Evolutionary conservation across 2,329 filamentous ascomycete genomes (phyloP), one percentile per base, ranked within the genome.

Genomic region (Xylaria sp.): DNA sequence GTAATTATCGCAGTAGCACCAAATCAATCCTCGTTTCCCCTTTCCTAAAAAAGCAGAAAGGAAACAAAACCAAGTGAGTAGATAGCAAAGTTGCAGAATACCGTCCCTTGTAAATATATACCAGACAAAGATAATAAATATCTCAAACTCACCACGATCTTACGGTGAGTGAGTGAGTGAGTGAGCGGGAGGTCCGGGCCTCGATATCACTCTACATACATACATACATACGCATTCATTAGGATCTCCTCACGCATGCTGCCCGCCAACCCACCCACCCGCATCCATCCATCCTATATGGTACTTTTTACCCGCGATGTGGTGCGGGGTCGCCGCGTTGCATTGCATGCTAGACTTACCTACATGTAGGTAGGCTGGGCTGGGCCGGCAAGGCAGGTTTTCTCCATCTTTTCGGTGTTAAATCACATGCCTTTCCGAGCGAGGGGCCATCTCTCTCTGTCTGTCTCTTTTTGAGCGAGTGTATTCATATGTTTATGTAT

Each of bases 291-390:
- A 63, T 31, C n/a, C 61, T 10, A 62, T 37, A 25, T 25, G 23
- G 23, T n/a, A 37, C 28, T 66, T 41, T 63, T 58, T 66, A 66
- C 41, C 58, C 51, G 25, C 58, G 46, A 60, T 57, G 46, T 23
- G 18, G 63, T 69, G 66, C 66, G 66, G 66, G 66, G 66, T 69
- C 57, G 52, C 4, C 13, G 66, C 63, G 64, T 50, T 66, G 66
- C 66, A 69, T 62, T 62, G 51, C 57, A 61, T 44, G 56, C 62
- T 41, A 59, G 15, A 18, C 41, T 18, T 18, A 46, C 39, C 12
- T 46, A 46, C 12, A 44, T 5, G 39, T 44, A 44, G 18, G 39
- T 44, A 44, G 39, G 13, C 39, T n/a, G 18, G 9, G 8, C 8
- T 9, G 18, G 18, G 44, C 20, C 3, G 23, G 23, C 23, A 25